Base-by-base conservation (phyloP, 2,329 filamentous ascomycete genomes). In the Coniosporium tulheliwenetii region DNA sequence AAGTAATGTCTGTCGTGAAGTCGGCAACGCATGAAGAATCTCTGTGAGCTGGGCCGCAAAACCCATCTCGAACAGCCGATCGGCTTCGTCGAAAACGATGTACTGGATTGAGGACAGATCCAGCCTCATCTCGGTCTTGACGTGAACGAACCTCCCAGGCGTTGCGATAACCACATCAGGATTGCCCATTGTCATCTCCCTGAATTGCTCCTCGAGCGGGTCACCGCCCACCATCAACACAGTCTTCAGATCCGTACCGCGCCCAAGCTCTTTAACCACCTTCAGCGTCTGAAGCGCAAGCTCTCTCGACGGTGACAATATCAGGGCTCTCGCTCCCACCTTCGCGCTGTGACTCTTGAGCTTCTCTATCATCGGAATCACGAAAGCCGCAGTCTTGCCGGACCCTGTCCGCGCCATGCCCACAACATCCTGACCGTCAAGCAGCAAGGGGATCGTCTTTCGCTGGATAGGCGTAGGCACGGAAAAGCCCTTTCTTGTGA, bases 401-500 rank as follows among this genome's bases (percentile, higher is more conserved):
- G 87, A 96, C 57, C 91, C 91, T n/a, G 93, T 98, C 49, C 93
- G 74, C 7, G 91, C 91, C 91, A 98, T 98, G 49, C 87, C 93
- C 16, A 98, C 89, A n/a, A 96, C 84, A 70, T 98, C 91, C 62
- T 86, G 84, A 41, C 81, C 76, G 45, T 93, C 83, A 50, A 96
- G 69, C 41, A 98, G 77, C 41, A 96, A 69, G 3, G 91, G 93
- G 38, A 98, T 94, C 2, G 91, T 85, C 63, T 96, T 96, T 50
- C 91, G 77, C 66, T 98, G 91, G 60, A 98, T 98, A 0, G 91
- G 91, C 0, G 91, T 98, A 3, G 93, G 93, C 2, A 96, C 85
- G 1, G 82, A 85, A 62, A 95, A 98, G 12, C 91, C 93, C 64
- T 96, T 98, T 51, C 84, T 75, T 10, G 83, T 75, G 48, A 98